These are phyloP conservation scores for Aspergillus taichungensis DNA, from an alignment of 495 filamentous ascomycete species.

Conservation along the genomic window DNA sequence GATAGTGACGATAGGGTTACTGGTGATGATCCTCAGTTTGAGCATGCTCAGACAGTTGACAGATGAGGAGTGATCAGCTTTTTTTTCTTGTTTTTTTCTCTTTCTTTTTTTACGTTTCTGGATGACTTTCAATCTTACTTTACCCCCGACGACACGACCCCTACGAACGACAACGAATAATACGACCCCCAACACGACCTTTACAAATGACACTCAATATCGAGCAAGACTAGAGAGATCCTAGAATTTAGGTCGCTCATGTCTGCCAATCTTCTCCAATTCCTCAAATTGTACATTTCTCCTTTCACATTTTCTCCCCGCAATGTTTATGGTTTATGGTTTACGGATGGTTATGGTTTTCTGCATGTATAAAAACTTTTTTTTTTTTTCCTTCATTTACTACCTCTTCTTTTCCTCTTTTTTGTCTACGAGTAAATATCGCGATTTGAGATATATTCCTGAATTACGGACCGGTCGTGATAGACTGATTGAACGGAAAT, in stretches of 20 bases:
- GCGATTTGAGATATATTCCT: no score
- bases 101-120: conserved; percentile 7
- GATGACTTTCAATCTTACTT: conserved; percentile 3
- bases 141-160: not conserved
- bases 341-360: no score
- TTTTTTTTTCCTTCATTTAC: not conserved
- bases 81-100: conserved; percentile 1
- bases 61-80: conserved; percentile 29
- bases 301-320: no score
- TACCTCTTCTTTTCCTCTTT: not conserved
- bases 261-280: no score
- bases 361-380: not conserved
- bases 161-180: not conserved
- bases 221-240: not conserved
- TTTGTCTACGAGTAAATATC: no score
- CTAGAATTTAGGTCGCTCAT: not conserved
- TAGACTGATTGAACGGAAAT: no score
- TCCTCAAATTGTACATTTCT: no score
- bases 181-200: not conserved
- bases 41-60: conserved; percentile 52
- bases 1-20: conserved; percentile 83
- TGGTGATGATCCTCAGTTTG: conserved; percentile 94
- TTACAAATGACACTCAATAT: not conserved
- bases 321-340: no score
- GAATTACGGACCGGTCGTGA: no score